Conservation (phyloP, 768 basidiomycete genomes). For the Suillus americanus region DNA sequence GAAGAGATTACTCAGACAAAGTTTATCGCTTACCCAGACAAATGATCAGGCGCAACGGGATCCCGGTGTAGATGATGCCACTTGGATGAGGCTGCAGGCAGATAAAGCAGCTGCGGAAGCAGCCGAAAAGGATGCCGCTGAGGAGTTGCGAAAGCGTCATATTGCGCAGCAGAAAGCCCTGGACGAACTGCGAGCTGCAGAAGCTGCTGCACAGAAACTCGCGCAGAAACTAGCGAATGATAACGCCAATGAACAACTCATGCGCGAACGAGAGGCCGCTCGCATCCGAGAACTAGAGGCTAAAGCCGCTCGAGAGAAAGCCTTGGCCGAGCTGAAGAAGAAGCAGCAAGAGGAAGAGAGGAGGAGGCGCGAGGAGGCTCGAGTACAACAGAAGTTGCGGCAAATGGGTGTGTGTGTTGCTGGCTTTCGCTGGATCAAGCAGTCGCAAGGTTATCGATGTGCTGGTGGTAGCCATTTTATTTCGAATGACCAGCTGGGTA, state of each 20-base stretch:
- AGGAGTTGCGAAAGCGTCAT: slow-evolving; percentile 18
- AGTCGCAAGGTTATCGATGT: slow-evolving; percentile 39
- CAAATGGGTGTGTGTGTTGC: slow-evolving; percentile 47
- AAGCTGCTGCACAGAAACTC: slow-evolving; percentile 13
- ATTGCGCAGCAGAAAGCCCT: slow-evolving; percentile 18
- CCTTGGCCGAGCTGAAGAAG: slow-evolving; percentile 28
- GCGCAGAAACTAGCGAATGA: slow-evolving; percentile 18
- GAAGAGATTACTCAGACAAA: not conserved
- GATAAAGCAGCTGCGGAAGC: slow-evolving; percentile 30
- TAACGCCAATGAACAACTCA: slow-evolving; percentile 70
- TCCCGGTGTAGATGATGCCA: slow-evolving; percentile 49
- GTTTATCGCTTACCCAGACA: not conserved
- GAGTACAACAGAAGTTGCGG: slow-evolving; percentile 41
- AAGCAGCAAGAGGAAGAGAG: slow-evolving; percentile 40
- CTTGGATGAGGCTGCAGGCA: slow-evolving; percentile 51
- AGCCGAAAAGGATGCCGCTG: slow-evolving; percentile 14
- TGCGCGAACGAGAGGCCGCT: slow-evolving; percentile 25
- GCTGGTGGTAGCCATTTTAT: slow-evolving; percentile 41
- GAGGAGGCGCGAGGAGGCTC: slow-evolving; percentile 16
- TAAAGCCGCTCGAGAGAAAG: slow-evolving; percentile 25
- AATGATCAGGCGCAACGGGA: slow-evolving; percentile 35
- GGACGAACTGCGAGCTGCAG: slow-evolving; percentile 14
- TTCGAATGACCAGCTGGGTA: slow-evolving; percentile 25
- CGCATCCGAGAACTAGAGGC: slow-evolving; percentile 26
- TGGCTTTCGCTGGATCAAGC: slow-evolving; percentile 43